Percentiles rank a stretch among this genome's conserved stretches.
These are phyloP conservation scores for Mycena galericulata DNA, from an alignment of 768 basidiomycete genomes.

Conservation along the genomic window DNA sequence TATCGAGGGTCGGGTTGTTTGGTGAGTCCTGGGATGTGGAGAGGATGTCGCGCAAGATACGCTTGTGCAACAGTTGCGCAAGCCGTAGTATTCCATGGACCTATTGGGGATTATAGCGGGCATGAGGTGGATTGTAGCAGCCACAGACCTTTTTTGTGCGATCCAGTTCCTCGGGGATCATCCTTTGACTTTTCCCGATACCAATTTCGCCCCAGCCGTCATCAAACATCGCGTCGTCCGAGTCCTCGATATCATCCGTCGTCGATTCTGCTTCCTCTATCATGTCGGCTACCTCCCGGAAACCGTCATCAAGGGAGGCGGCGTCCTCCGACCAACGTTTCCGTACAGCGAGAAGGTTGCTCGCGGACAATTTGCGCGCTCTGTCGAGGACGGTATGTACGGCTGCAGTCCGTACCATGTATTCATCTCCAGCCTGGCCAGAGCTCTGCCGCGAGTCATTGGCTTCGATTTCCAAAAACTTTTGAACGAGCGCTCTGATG, in stretches of 20 bases:
- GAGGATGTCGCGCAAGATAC: constrained; percentile 65
- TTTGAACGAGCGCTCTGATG: constrained; percentile 56
- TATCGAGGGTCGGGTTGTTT: constrained; percentile 55
- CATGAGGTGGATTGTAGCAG: neutral
- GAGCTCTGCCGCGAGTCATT: constrained; percentile 33
- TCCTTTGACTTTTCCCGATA: constrained; percentile 55
- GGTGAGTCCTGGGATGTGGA: constrained; percentile 43
- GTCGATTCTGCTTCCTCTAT: constrained; percentile 51
- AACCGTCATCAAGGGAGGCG: constrained; percentile 70
- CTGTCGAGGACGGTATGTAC: constrained; percentile 71
- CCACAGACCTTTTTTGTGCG: constrained; percentile 68
- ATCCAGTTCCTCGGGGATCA: constrained; percentile 64
- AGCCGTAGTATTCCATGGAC: constrained; percentile 71
- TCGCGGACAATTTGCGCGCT: constrained; percentile 63
- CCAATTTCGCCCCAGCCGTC: constrained; percentile 79
- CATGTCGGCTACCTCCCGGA: constrained; percentile 69
- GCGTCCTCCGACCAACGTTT: constrained; percentile 64
- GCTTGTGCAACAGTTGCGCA: constrained; percentile 71
- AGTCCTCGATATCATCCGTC: constrained; percentile 47
- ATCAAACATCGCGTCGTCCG: constrained; percentile 40
- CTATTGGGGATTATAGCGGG: constrained; percentile 48
- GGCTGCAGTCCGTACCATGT: constrained; percentile 67
- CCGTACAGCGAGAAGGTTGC: constrained; percentile 69
- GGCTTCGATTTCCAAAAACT: constrained; percentile 53
- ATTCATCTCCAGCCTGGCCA: constrained; percentile 54